Evolutionary conservation across 345 rosid species (phyloP), one percentile per base, ranked within the genome.

Genomic region (Eucalyptus cloeziana): DNA sequence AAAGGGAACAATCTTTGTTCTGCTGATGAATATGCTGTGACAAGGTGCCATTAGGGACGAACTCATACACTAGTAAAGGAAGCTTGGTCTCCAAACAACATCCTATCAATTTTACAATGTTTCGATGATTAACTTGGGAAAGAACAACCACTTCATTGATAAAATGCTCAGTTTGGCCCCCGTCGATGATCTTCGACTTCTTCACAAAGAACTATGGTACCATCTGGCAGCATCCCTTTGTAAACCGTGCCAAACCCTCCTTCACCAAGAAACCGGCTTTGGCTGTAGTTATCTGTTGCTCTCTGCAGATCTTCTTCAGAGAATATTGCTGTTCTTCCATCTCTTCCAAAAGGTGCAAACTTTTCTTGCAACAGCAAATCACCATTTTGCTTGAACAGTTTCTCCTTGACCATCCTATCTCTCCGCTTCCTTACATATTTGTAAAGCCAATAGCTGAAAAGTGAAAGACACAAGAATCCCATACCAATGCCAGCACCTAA

Each of bases 161-260:
- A 89, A 94, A 95, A 47, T 92, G 93, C 33, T 92, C 94, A 7
- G 90, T 89, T 86, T 94, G 93, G 47, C 88, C 91, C 43, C 86
- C 89, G 40, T 95, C 90, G 49, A 93, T 79, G 4, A 90, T 76
- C 83, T 79, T 91, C 4, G 95, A 92, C 43, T 90, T 95, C 89
- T 95, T 95, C 31, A 94, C 93, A n/a, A n/a, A 30, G 96, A 9
- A 94, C 88, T 0, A 89, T 49, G 49, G 31, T 56, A 47, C 89
- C 91, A 71, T 93, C 94, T 19, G 88, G 76, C 11, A 93, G 69
- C 80, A 89, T 86, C 64, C 95, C 95, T 85, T 92, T 93, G 90
- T 92, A 94, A 11, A 93, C 95, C 5, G 93, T 93, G 1, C 94
- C 94, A 14, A 89, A 92, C 7, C 94, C 94, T 8, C 96, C 93